A percentile compares a stretch with the other conserved stretches of the same genome.
Conservation (phyloP, 176 grass and related monocot genomes). For the Alloteropsis semialata region DNA sequence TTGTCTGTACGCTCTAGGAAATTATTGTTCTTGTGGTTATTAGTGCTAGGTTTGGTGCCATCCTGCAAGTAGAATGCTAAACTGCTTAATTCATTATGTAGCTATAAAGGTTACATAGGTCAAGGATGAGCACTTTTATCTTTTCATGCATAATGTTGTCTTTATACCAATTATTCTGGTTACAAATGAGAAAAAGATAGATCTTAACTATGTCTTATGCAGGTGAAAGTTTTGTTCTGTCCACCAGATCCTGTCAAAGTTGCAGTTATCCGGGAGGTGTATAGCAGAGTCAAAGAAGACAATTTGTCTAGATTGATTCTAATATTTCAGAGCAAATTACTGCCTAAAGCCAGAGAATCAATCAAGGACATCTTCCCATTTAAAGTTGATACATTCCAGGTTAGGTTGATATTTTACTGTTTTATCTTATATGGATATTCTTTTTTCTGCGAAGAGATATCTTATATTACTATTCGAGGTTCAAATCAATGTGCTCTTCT, state of each 20-base stretch:
- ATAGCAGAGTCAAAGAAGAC: constrained; percentile 32
- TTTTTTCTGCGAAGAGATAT: not conserved
- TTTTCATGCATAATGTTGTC: constrained; percentile 11
- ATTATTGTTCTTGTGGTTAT: not conserved
- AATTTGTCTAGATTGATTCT: constrained; percentile 59
- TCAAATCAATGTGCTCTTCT: constrained; percentile 23
- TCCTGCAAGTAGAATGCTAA: not conserved
- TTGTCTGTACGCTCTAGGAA: not conserved
- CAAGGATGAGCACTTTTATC: not conserved
- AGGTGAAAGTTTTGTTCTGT: constrained; percentile 74
- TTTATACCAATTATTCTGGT: not conserved
- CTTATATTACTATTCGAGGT: not conserved
- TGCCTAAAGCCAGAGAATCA: constrained; percentile 54
- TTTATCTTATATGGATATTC: not conserved
- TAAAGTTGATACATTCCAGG: constrained; percentile 81
- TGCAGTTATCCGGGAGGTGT: constrained; percentile 49
- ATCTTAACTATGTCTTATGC: constrained; percentile 32
- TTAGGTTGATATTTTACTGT: constrained; percentile 24
- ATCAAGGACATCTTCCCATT: constrained; percentile 71
- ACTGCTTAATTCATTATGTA: not conserved
- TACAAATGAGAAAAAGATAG: not conserved
- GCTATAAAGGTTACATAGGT: not conserved
- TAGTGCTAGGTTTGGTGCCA: not conserved
- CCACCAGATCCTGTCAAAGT: constrained; percentile 61
- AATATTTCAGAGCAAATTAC: constrained; percentile 60